Evolutionary conservation across 768 basidiomycete genomes (phyloP).

Genomic region (Cyathus striatus): DNA sequence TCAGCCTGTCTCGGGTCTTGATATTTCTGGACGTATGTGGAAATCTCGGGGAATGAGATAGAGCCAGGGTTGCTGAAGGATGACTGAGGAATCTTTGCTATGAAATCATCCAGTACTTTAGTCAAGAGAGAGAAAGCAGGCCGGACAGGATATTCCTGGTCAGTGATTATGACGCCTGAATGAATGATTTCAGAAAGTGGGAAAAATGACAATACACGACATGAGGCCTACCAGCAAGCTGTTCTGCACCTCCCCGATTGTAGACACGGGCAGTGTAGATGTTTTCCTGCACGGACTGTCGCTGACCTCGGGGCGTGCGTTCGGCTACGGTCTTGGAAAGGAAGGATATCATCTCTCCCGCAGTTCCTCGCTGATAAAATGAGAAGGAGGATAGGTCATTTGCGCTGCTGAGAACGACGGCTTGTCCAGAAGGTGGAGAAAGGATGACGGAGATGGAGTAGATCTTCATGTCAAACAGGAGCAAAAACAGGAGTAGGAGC

Average conservation of each 20-base stretch:
- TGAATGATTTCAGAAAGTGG: slow-evolving; percentile 4
- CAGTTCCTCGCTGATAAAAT: slow-evolving; percentile 87
- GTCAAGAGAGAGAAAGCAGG: slow-evolving; percentile 94
- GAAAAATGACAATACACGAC: neutral
- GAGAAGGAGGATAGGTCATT: slow-evolving; percentile 87
- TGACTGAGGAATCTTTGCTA: slow-evolving; percentile 68
- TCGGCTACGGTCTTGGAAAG: slow-evolving; percentile 90
- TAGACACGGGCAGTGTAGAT: slow-evolving; percentile 91
- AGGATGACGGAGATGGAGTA: slow-evolving; percentile 74
- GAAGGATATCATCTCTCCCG: slow-evolving; percentile 91
- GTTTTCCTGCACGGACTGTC: slow-evolving; percentile 94
- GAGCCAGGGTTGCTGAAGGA: slow-evolving; percentile 59
- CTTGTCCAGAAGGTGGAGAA: slow-evolving; percentile 57
- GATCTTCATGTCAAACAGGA: slow-evolving; percentile 68
- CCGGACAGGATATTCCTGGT: slow-evolving; percentile 94
- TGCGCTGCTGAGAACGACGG: slow-evolving; percentile 60
- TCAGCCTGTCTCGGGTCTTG: slow-evolving; percentile 98
- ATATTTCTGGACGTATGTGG: slow-evolving; percentile 81
- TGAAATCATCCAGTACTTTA: slow-evolving; percentile 91
- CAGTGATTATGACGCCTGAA: slow-evolving; percentile 85
- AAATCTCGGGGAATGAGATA: slow-evolving; percentile 74
- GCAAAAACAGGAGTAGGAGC: too few relatives aligned
- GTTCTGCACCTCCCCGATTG: slow-evolving; percentile 82
- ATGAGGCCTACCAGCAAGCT: slow-evolving; percentile 66
- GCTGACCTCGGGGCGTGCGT: slow-evolving; percentile 79